Base-by-base conservation (phyloP, 306 rosid genomes). In the Cicer pinnatifidum region DNA sequence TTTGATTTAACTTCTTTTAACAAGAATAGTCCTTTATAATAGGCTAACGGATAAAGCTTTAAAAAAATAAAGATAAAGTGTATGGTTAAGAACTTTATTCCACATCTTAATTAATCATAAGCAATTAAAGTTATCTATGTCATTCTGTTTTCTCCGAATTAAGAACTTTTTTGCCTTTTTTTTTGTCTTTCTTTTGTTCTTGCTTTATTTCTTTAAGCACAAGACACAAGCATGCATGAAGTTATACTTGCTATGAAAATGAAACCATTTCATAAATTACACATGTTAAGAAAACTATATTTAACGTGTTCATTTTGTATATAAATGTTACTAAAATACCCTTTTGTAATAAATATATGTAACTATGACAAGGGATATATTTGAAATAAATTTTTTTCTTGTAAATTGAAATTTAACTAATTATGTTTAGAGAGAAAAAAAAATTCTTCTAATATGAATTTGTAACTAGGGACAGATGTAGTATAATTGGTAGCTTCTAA, bases 61-160 rank as follows among this genome's bases (percentile, higher is more conserved):
- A 71, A 78, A 70, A 77, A 76, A 50, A 71, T 40, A 75, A 78
- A 75, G 74, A 67, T 72, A 78, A 86, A 85, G 86, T 56, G 33
- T 80, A 35, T 71, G 71, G 71, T 78, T 75, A 16, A 60, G 57
- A 80, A 81, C 90, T 90, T 88, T 85, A 86, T 87, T 87, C 89
- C 84, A 79, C 73, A 39, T 73, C 80, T 72, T 68, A 68, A 78
- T 73, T 59, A 84, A 75, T 53, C 82, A 82, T 74, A 71, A 51
- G 65, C 77, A 58, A 47, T 82, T 84, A 78, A 81, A 83, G 84
- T 33, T 67, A 67, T 67, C 51, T 73, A 75, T 84, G 81, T 37
- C 82, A 78, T 56, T 80, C 12, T 48, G 72, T 74, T 81, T 75
- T 76, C 77, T 77, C 82, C 50, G 23, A 43, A 50, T 62, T 73